These are phyloP conservation scores for Phytophthora rubi DNA, from an alignment of 352 stramenopile species.

Conservation along the genomic window DNA sequence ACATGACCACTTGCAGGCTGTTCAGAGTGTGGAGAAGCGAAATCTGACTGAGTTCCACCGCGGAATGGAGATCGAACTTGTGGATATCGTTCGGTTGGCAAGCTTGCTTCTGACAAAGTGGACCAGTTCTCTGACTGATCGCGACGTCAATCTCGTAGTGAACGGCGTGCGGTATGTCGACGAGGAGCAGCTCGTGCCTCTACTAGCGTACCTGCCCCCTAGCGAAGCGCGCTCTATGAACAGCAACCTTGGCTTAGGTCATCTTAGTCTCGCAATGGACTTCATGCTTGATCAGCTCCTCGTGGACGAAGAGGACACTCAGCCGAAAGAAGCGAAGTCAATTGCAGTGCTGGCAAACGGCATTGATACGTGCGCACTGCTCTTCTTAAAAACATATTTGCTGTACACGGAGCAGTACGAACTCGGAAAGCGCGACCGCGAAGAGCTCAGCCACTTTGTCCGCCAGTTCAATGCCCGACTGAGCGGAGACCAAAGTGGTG, in stretches of 20 bases:
- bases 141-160: conserved; percentile 50
- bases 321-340: neutral
- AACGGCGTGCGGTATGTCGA: conserved; percentile 57
- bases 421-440: conserved; percentile 37
- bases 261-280: conserved; percentile 70
- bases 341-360: conserved; percentile 36
- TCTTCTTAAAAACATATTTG: conserved; percentile 74
- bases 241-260: conserved; percentile 56
- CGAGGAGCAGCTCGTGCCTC: conserved; percentile 63
- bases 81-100: conserved; percentile 51
- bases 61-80: conserved; percentile 54
- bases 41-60: conserved; percentile 48
- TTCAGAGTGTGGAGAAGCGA: conserved; percentile 41
- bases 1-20: conserved; percentile 60
- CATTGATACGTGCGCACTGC: conserved; percentile 57
- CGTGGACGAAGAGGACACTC: conserved; percentile 24
- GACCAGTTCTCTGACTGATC: conserved; percentile 48
- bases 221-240: conserved; percentile 58
- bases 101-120: conserved; percentile 60
- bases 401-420: conserved; percentile 62
- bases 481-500: conserved; percentile 7
- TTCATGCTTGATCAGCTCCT: conserved; percentile 64
- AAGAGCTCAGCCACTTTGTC: conserved; percentile 54
- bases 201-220: conserved; percentile 50
- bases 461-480: conserved; percentile 38